Conservation (phyloP, 2,329 filamentous ascomycete genomes). For the Monosporascus cannonballus region DNA sequence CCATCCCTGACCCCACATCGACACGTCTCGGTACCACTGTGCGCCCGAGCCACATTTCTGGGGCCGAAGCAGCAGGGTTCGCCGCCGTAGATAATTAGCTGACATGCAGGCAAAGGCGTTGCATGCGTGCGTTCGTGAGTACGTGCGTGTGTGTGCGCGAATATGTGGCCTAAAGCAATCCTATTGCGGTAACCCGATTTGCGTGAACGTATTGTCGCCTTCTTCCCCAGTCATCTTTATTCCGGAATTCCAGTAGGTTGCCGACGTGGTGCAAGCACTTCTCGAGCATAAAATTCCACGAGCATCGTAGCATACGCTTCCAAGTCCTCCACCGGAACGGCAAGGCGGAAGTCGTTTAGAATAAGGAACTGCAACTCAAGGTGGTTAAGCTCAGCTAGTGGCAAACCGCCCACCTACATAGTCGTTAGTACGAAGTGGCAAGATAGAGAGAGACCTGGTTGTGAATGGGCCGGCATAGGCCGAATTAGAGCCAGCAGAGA, state of each 20-base stretch:
- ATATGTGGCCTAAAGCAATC: background rate
- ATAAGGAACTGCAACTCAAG: slow-evolving; percentile 93
- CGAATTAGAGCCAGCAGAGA: background rate
- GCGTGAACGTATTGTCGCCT: slow-evolving; percentile 1
- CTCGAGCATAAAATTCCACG: slow-evolving; percentile 93
- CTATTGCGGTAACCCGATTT: background rate
- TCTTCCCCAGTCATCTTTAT: slow-evolving; percentile 1
- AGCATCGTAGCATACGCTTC: slow-evolving; percentile 98
- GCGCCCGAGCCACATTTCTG: background rate
- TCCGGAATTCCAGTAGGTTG: slow-evolving; percentile 11
- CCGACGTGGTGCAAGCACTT: slow-evolving; percentile 56
- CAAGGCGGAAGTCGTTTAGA: slow-evolving; percentile 91
- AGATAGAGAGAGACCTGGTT: slow-evolving; percentile 1
- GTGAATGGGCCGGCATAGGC: too few relatives aligned
- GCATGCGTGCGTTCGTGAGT: background rate
- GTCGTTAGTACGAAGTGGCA: background rate
- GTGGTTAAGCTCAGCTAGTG: slow-evolving; percentile 88
- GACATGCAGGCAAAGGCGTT: background rate
- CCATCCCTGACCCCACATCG: background rate
- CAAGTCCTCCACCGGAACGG: slow-evolving; percentile 88
- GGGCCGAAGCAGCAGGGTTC: background rate
- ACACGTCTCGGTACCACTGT: background rate
- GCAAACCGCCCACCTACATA: slow-evolving; percentile 81
- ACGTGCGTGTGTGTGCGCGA: too few relatives aligned
- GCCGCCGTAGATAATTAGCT: background rate